Conservation (phyloP, 371 early-diverging fungal genomes). For the Mortierella sp. region DNA sequence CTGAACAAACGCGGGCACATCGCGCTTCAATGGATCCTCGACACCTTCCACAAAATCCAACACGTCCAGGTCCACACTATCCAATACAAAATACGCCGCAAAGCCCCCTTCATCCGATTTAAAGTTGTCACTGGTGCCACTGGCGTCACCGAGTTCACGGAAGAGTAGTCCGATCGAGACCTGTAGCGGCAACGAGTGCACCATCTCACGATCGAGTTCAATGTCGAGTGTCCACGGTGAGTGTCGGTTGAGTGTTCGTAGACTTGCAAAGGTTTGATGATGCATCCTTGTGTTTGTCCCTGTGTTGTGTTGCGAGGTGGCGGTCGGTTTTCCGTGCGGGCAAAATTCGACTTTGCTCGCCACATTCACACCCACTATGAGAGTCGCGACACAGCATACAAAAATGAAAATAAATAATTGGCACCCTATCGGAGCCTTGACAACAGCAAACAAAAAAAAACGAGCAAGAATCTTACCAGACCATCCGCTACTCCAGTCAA, state of each 20-base stretch:
- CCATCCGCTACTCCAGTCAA: slow-evolving; percentile 44
- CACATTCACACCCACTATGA: slow-evolving; percentile 18
- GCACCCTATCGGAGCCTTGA: too few species aligned
- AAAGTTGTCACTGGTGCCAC: not conserved
- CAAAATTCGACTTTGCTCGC: not conserved
- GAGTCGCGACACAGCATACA: not conserved
- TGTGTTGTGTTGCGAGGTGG: not conserved
- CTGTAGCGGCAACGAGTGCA: not conserved
- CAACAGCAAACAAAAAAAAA: not conserved
- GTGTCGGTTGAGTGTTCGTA: not conserved
- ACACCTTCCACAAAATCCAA: slow-evolving; percentile 45
- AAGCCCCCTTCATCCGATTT: not conserved
- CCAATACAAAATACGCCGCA: slow-evolving; percentile 29
- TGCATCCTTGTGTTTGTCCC: not conserved
- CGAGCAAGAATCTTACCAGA: slow-evolving; percentile 26
- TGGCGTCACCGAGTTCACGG: not conserved
- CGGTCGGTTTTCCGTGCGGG: slow-evolving; percentile 1
- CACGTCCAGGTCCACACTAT: slow-evolving; percentile 24
- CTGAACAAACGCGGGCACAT: not conserved
- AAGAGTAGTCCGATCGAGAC: not conserved
- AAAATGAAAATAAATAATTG: too few species aligned
- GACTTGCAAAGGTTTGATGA: not conserved
- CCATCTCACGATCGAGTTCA: not conserved
- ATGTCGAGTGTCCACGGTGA: not conserved
- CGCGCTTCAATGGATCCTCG: not conserved